phyloP scores from a whole-genome alignment of 345 rosid genomes.

The Acer negundo region DNA sequence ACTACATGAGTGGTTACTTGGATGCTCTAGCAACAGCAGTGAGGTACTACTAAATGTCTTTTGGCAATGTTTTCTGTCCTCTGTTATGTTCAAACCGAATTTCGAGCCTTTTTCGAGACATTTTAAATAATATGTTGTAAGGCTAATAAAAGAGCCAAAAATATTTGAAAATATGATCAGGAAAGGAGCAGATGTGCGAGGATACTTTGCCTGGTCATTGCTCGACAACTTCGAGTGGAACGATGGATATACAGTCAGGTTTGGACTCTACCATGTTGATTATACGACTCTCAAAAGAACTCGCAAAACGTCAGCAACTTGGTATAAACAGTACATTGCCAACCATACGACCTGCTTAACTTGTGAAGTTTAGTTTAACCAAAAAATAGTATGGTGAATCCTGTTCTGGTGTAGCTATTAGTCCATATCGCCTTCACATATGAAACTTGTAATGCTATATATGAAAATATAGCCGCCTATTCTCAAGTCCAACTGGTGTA shows the following conservation, averaged over 20 bases:
- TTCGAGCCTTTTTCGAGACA: not conserved
- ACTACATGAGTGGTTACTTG: slow-evolving; percentile 25
- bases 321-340: slow-evolving; percentile 16
- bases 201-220: slow-evolving; percentile 13
- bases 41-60: slow-evolving; percentile 18
- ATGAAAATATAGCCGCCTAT: not conserved
- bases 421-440: not conserved
- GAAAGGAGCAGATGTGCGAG: slow-evolving; percentile 12
- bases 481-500: not conserved
- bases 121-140: not conserved
- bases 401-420: not conserved
- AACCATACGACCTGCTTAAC: not conserved
- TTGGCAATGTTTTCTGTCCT: not conserved
- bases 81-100: not conserved
- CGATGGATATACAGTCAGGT: slow-evolving; percentile 1
- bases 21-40: slow-evolving; percentile 22
- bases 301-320: slow-evolving; percentile 3
- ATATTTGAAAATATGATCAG: not conserved
- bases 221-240: slow-evolving; percentile 16
- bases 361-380: not conserved
- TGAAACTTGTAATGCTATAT: not conserved
- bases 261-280: slow-evolving; percentile 16
- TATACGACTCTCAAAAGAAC: slow-evolving; percentile 12
- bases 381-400: not conserved
- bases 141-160: not conserved